Evolutionary conservation across 805 yeast genomes (phyloP).

Genomic region (Myxozyma lipomycoides): DNA sequence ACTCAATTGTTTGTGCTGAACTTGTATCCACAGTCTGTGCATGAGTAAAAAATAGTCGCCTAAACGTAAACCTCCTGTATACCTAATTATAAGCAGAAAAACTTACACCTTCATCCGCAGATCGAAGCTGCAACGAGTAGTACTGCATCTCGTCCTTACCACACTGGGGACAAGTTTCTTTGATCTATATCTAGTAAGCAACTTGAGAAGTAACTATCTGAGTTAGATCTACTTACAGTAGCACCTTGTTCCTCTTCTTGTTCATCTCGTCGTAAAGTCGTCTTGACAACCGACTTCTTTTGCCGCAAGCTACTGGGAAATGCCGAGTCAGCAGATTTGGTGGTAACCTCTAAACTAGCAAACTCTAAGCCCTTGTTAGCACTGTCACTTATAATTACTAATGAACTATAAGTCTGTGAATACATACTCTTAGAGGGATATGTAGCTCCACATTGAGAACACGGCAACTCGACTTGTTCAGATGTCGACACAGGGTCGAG

Average conservation of each 20-base stretch:
- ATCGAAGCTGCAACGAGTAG: slow-evolving; percentile 91
- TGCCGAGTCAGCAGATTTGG: slow-evolving; percentile 85
- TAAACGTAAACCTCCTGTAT: neutral
- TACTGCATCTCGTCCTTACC: slow-evolving; percentile 98
- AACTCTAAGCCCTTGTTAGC: too few species aligned
- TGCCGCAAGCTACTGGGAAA: slow-evolving; percentile 82
- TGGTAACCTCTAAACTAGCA: slow-evolving; percentile 76
- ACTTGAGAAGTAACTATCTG: neutral
- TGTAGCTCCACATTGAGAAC: slow-evolving; percentile 50
- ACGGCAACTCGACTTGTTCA: slow-evolving; percentile 45
- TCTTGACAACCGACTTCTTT: slow-evolving; percentile 87
- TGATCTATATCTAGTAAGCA: slow-evolving; percentile 45
- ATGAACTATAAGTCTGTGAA: neutral
- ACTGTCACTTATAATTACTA: slow-evolving; percentile 13
- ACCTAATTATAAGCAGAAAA: neutral
- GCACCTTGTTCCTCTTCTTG: slow-evolving; percentile 83
- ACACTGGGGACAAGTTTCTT: slow-evolving; percentile 98
- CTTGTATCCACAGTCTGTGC: slow-evolving; percentile 87
- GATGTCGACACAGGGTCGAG: slow-evolving; percentile 61
- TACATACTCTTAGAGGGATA: slow-evolving; percentile 42
- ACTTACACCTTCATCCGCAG: slow-evolving; percentile 91
- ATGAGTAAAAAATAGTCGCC: slow-evolving; percentile 96
- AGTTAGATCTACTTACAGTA: slow-evolving; percentile 40
- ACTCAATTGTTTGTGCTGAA: slow-evolving; percentile 84
- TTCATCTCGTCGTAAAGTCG: slow-evolving; percentile 56